Conservation (phyloP, 2,329 filamentous ascomycete species). For the Beauveria sp. region DNA sequence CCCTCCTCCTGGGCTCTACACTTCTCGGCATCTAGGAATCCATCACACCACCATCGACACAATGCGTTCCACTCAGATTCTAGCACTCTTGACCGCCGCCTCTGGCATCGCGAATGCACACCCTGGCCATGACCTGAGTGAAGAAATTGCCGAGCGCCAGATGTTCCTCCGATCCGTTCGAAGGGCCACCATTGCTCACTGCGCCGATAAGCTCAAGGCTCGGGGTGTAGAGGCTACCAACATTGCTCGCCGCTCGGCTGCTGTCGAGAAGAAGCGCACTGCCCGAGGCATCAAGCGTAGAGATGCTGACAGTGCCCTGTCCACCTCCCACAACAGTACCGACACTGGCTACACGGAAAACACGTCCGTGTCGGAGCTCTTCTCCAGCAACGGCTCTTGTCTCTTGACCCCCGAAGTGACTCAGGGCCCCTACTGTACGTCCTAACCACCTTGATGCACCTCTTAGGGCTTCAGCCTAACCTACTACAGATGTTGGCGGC, state of each 20-base stretch:
- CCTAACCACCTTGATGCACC: background rate
- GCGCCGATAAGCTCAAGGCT: constrained; percentile 36
- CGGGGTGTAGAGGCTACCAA: constrained; percentile 38
- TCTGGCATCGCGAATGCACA: constrained; percentile 21
- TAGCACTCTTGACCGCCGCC: background rate
- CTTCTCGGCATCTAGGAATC: background rate
- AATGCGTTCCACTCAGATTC: background rate
- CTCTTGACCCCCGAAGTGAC: constrained; percentile 42
- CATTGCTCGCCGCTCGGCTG: constrained; percentile 34
- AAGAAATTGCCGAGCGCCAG: constrained; percentile 42
- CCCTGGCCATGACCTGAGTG: constrained; percentile 39
- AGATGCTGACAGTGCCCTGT: constrained; percentile 25
- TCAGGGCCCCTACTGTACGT: constrained; percentile 37
- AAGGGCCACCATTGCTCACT: constrained; percentile 37
- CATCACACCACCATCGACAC: background rate
- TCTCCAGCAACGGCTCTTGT: constrained; percentile 34
- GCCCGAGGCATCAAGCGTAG: constrained; percentile 27
- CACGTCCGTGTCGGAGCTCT: constrained; percentile 26
- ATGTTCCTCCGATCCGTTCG: constrained; percentile 31
- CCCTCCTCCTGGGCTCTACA: background rate
- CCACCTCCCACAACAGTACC: constrained; percentile 30
- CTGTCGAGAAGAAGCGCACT: constrained; percentile 33
- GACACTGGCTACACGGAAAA: constrained; percentile 23
- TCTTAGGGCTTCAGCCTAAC: background rate
- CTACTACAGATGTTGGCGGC: constrained; percentile 21